Percentiles rank a stretch among this genome's conserved stretches.
These are phyloP conservation scores for Calocybe gangraenosa DNA, from an alignment of 768 basidiomycete species.

Conservation along the genomic window DNA sequence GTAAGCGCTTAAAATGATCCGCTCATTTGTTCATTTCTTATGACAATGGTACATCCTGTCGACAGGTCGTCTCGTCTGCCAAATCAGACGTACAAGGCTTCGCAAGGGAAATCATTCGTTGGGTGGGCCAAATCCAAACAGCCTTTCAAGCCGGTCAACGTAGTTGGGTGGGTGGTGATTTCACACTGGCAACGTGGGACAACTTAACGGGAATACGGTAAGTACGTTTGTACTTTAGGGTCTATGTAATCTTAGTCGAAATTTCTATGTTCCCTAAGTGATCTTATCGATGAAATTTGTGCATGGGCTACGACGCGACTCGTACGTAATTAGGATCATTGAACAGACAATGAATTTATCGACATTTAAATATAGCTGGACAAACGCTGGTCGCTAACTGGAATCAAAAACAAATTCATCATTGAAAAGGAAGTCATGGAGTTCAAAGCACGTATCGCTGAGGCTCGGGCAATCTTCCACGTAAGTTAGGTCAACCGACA, in stretches of 20 bases:
- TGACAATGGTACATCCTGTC: too few relatives aligned
- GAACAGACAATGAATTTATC: background rate
- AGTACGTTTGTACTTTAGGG: background rate
- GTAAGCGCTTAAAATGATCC: conserved; percentile 1
- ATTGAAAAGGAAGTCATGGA: background rate
- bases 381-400: conserved; percentile 1
- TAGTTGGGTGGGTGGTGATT: background rate
- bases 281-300: conserved; percentile 11
- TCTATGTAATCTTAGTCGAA: background rate
- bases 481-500: background rate
- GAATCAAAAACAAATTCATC: background rate
- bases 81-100: conserved; percentile 2
- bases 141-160: background rate
- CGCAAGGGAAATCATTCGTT: conserved; percentile 5
- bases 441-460: conserved; percentile 5
- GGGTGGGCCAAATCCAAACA: background rate
- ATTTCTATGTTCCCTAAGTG: background rate
- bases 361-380: background rate
- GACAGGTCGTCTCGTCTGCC: background rate
- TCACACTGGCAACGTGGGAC: conserved; percentile 3
- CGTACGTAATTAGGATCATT: background rate
- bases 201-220: conserved; percentile 9
- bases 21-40: background rate
- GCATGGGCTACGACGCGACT: conserved; percentile 6
- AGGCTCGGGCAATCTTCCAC: conserved; percentile 4